Conservation (phyloP, 331 rosid species). For the Quercus tomentella region DNA sequence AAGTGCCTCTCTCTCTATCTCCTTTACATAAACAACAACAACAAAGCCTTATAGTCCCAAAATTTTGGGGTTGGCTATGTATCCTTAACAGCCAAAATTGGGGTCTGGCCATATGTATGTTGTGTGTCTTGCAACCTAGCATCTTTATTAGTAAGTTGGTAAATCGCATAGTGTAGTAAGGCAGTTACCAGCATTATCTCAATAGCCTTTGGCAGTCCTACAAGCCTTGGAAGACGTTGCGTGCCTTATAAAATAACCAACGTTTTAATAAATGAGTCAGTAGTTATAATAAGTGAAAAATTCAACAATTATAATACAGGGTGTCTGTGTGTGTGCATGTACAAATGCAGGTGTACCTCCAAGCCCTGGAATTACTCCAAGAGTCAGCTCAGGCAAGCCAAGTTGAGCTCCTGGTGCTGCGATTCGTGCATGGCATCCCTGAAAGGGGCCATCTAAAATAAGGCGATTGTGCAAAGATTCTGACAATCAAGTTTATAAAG, state of each 20-base stretch:
- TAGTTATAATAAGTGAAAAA: background rate
- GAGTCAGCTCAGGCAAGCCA: constrained; percentile 90
- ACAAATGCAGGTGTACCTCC: constrained; percentile 62
- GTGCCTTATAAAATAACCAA: constrained; percentile 61
- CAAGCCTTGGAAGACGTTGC: constrained; percentile 97
- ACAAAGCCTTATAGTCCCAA: too few relatives aligned
- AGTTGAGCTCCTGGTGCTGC: constrained; percentile 83
- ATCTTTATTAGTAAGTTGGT: background rate
- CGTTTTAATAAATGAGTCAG: constrained; percentile 22
- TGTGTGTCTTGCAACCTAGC: background rate
- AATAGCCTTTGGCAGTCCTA: constrained; percentile 75
- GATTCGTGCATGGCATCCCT: constrained; percentile 97
- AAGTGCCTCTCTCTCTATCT: too few relatives aligned
- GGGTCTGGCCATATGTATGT: too few relatives aligned
- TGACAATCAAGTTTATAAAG: background rate
- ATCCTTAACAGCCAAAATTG: background rate
- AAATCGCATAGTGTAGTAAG: background rate
- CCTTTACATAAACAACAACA: too few relatives aligned
- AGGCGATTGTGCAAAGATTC: constrained; percentile 3
- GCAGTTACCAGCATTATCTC: constrained; percentile 87
- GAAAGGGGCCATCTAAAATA: constrained; percentile 11
- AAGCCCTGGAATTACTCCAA: constrained; percentile 93
- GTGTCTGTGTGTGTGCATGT: background rate
- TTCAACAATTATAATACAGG: constrained; percentile 4
- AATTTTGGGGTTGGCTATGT: background rate